phyloP scores from a whole-genome alignment of 768 basidiomycete genomes.

The Ephemerocybe angulata region DNA sequence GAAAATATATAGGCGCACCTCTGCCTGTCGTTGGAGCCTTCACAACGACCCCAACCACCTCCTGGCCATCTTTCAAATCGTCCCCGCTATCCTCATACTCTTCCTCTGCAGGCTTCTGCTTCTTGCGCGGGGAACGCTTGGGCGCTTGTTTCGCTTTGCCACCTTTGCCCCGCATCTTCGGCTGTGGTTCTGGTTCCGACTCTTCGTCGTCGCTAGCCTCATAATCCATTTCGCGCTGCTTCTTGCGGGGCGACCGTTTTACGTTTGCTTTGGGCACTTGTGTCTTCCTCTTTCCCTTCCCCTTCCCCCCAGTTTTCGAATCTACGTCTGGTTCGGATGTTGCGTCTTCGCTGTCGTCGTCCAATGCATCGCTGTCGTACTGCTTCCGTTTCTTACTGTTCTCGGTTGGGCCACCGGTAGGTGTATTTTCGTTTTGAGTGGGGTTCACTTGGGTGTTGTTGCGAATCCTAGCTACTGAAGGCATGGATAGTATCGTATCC shows the following conservation, averaged over 20 bases:
- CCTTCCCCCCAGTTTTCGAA: not conserved
- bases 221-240: too few species aligned
- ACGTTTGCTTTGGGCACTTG: conserved; percentile 5
- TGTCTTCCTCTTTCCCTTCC: conserved; percentile 1
- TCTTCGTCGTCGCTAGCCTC: too few species aligned
- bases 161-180: not conserved
- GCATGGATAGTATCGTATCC: too few species aligned
- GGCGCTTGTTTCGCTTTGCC: not conserved
- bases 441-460: not conserved
- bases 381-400: conserved; percentile 11
- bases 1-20: conserved; percentile 40
- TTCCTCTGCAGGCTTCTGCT: conserved; percentile 10
- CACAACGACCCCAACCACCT: conserved; percentile 72
- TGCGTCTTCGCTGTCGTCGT: conserved; percentile 32
- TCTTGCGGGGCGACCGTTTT: conserved; percentile 21
- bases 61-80: conserved; percentile 57
- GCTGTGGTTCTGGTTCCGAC: not conserved
- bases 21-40: conserved; percentile 81
- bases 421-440: not conserved
- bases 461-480: too few species aligned
- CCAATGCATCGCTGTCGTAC: conserved; percentile 45
- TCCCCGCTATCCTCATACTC: conserved; percentile 39
- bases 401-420: not conserved
- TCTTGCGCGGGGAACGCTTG: not conserved
- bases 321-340: conserved; percentile 19